These are phyloP conservation scores for Raphanus sativus DNA, from an alignment of 345 rosid genomes.

Conservation along the genomic window DNA sequence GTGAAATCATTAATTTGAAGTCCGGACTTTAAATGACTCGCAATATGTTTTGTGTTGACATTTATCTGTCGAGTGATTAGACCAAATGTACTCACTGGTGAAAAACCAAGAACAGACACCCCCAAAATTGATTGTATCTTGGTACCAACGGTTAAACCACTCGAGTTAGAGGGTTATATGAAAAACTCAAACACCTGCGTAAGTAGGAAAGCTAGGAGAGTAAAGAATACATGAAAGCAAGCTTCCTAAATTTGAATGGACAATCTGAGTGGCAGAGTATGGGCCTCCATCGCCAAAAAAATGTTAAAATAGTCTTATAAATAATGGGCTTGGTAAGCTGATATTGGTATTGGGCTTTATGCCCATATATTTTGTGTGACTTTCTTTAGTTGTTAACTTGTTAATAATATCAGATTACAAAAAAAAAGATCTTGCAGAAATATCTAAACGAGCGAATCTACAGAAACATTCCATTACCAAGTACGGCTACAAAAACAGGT, in stretches of 20 bases:
- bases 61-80: too few relatives aligned
- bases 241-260: constrained; percentile 68
- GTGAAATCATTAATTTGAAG: too few relatives aligned
- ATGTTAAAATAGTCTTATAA: not conserved
- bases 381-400: not conserved
- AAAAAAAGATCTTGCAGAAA: too few relatives aligned
- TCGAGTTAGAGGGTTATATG: too few relatives aligned
- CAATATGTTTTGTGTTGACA: too few relatives aligned
- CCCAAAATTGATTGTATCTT: not conserved
- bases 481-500: not conserved
- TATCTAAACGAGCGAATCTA: not conserved
- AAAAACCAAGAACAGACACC: too few relatives aligned
- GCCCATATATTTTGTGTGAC: too few relatives aligned
- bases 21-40: too few relatives aligned
- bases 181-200: too few relatives aligned
- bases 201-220: not conserved
- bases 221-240: constrained; percentile 65
- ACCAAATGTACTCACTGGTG: too few relatives aligned
- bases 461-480: not conserved
- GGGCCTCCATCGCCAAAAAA: not conserved
- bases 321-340: not conserved
- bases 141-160: not conserved
- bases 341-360: not conserved
- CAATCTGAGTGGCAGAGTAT: not conserved
- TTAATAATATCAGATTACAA: not conserved